These are phyloP conservation scores for Paecilomyces sp. DNA, from an alignment of 2,329 filamentous ascomycete species.

Conservation along the genomic window DNA sequence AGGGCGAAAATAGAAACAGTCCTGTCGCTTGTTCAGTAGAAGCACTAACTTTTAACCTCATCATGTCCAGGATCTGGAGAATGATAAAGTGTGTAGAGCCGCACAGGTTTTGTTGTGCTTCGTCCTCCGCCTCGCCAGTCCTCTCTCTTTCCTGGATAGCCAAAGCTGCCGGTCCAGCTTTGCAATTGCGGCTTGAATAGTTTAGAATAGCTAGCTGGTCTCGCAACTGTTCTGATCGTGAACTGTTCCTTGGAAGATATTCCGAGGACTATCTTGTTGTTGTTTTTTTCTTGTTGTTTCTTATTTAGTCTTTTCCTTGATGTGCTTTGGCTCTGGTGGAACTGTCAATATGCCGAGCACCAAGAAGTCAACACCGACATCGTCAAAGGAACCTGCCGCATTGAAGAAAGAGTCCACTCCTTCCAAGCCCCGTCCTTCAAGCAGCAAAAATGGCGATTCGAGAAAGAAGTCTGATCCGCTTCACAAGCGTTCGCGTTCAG, in stretches of 20 bases:
- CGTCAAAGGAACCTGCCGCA: background rate
- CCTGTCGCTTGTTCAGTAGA: slow-evolving; percentile 1
- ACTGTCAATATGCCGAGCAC: background rate
- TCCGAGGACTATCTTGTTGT: slow-evolving; percentile 3
- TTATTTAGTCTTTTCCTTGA: background rate
- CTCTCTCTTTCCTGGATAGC: slow-evolving; percentile 22
- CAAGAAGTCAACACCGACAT: background rate
- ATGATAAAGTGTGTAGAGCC: slow-evolving; percentile 5
- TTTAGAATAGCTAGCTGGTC: slow-evolving; percentile 10
- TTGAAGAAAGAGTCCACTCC: background rate
- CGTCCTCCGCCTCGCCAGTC: slow-evolving; percentile 11
- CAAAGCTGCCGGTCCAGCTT: slow-evolving; percentile 37
- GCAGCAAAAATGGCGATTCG: background rate
- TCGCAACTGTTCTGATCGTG: background rate
- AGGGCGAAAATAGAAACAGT: slow-evolving; percentile 15
- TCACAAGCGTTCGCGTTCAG: slow-evolving; percentile 90
- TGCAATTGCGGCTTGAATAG: slow-evolving; percentile 20
- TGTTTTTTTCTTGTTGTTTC: background rate
- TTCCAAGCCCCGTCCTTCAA: background rate
- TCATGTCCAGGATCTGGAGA: slow-evolving; percentile 9
- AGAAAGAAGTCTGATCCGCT: slow-evolving; percentile 46
- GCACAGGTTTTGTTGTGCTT: slow-evolving; percentile 3
- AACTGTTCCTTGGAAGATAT: background rate
- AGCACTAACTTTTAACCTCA: slow-evolving; percentile 8
- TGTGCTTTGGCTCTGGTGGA: slow-evolving; percentile 7